A percentile compares a stretch with the other conserved stretches of the same genome.
phyloP scores from a whole-genome alignment of 192 early-diverging fungal genomes.

The Haplosporangium gracile region DNA sequence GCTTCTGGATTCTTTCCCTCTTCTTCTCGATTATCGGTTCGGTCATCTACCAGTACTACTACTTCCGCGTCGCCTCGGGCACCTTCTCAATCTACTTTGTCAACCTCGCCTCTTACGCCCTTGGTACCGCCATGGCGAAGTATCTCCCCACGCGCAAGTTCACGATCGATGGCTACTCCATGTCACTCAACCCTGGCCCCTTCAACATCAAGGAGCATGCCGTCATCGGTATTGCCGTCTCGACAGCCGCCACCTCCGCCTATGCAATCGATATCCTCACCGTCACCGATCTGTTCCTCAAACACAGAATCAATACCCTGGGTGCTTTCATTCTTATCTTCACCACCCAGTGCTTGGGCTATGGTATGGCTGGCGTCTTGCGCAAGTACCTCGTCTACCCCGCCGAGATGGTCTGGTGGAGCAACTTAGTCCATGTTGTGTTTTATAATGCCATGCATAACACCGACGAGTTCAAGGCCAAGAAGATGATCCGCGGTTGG shows the following conservation, averaged over 20 bases:
- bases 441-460: conserved; percentile 62
- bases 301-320: conserved; percentile 20
- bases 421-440: conserved; percentile 69
- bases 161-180: conserved; percentile 4
- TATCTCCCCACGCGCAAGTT: conserved; percentile 1
- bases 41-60: conserved; percentile 55
- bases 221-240: conserved; percentile 68
- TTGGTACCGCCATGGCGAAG: conserved; percentile 45
- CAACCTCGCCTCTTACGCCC: conserved; percentile 40
- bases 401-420: conserved; percentile 89
- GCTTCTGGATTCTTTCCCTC: conserved; percentile 64
- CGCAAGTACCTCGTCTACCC: conserved; percentile 86
- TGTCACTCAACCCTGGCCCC: conserved; percentile 50
- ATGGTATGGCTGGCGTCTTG: conserved; percentile 80
- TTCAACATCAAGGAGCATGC: conserved; percentile 82
- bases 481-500: conserved; percentile 30
- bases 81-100: conserved; percentile 55
- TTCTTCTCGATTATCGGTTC: conserved; percentile 54
- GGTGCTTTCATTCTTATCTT: conserved; percentile 61
- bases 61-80: conserved; percentile 48
- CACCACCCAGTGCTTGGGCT: conserved; percentile 72
- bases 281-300: conserved; percentile 23
- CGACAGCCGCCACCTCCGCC: conserved; percentile 59
- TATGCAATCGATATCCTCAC: conserved; percentile 61
- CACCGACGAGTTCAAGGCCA: conserved; percentile 35